Percentiles rank a stretch among this genome's conserved stretches.
Conservation (phyloP, 2,329 filamentous ascomycete genomes). For the Sclerotinia spermophila region DNA sequence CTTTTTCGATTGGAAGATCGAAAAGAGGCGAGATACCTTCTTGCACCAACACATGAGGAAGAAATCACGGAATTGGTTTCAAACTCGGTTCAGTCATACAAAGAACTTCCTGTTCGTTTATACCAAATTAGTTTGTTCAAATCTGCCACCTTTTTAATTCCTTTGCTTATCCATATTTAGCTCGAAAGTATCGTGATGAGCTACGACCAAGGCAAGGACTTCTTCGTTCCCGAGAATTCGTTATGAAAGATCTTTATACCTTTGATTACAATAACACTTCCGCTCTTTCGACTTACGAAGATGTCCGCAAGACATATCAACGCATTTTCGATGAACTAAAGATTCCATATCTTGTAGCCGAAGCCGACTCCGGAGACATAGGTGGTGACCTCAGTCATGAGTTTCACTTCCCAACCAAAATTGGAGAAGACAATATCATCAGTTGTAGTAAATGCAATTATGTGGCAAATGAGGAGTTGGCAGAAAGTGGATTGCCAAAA, state of each 20-base stretch:
- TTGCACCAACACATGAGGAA: conserved; percentile 94
- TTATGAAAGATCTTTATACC: conserved; percentile 98
- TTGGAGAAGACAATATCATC: conserved; percentile 83
- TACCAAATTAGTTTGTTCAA: conserved; percentile 75
- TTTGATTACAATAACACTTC: conserved; percentile 68
- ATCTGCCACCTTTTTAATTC: no score
- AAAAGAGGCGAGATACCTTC: conserved; percentile 67
- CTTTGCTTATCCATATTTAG: conserved; percentile 40
- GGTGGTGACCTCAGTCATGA: conserved; percentile 91
- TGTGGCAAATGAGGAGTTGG: conserved; percentile 85
- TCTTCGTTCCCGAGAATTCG: conserved; percentile 82
- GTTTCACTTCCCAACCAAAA: conserved; percentile 76
- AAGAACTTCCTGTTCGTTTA: conserved; percentile 76
- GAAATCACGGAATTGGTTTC: conserved; percentile 85
- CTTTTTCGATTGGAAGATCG: conserved; percentile 79
- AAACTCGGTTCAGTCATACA: conserved; percentile 72
- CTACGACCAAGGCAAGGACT: conserved; percentile 82
- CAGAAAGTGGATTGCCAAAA: conserved; percentile 37
- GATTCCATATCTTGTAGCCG: conserved; percentile 77
- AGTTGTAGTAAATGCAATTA: conserved; percentile 71
- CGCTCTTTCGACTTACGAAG: conserved; percentile 77
- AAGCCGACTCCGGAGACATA: conserved; percentile 94
- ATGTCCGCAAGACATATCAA: conserved; percentile 70
- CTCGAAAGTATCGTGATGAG: conserved; percentile 93
- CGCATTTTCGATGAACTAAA: conserved; percentile 78